Evolutionary conservation across 2,329 filamentous ascomycete species (phyloP).

Genomic region (Exophiala lecanii-corni): DNA sequence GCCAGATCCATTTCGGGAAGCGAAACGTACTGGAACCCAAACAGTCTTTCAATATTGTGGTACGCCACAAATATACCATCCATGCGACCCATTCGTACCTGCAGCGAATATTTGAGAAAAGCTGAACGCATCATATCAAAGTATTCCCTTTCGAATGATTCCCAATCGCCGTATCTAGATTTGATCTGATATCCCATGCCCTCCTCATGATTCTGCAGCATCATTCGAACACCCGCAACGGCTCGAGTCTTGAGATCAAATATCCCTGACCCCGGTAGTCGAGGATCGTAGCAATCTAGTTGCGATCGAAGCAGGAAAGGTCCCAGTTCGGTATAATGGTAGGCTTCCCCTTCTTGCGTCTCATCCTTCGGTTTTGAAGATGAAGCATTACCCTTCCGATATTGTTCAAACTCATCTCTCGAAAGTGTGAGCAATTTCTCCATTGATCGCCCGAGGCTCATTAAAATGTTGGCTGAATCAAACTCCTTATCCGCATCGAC

Average conservation of each 20-base stretch:
- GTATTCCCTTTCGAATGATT: slow-evolving; percentile 93
- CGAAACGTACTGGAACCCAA: slow-evolving; percentile 93
- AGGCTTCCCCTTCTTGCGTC: slow-evolving; percentile 64
- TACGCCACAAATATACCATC: slow-evolving; percentile 97
- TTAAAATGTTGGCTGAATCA: slow-evolving; percentile 78
- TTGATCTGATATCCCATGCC: slow-evolving; percentile 86
- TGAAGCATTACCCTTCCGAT: slow-evolving; percentile 64
- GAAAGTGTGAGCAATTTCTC: slow-evolving; percentile 87
- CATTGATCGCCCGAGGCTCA: slow-evolving; percentile 91
- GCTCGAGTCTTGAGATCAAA: slow-evolving; percentile 96
- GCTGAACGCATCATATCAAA: slow-evolving; percentile 94
- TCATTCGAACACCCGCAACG: slow-evolving; percentile 88
- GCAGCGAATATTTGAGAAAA: slow-evolving; percentile 93
- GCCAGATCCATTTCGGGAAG: slow-evolving; percentile 83
- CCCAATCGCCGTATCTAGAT: slow-evolving; percentile 67
- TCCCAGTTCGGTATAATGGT: slow-evolving; percentile 79
- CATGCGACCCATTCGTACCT: slow-evolving; percentile 96
- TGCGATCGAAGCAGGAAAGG: slow-evolving; percentile 95
- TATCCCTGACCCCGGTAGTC: slow-evolving; percentile 84
- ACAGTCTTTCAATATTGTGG: slow-evolving; percentile 91
- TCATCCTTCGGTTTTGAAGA: slow-evolving; percentile 42
- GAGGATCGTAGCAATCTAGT: slow-evolving; percentile 80
- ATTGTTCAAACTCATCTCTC: slow-evolving; percentile 79
- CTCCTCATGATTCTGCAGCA: slow-evolving; percentile 64
- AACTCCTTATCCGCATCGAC: slow-evolving; percentile 95